These are phyloP conservation scores for Penicillium expansum DNA, from an alignment of 2,329 filamentous ascomycete species.

Conservation along the genomic window DNA sequence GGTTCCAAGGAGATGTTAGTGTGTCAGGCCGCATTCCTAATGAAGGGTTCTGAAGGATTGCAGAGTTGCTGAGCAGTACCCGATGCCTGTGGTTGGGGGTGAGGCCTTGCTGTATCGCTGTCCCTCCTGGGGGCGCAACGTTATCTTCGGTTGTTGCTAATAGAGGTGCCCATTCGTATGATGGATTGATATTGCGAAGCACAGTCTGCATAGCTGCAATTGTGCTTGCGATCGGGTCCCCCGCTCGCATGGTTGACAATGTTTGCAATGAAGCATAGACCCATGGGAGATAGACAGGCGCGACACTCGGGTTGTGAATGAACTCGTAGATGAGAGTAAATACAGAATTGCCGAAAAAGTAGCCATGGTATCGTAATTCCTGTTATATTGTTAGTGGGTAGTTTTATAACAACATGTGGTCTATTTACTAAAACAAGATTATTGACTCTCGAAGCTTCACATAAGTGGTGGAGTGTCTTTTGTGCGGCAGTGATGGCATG, in stretches of 20 bases:
- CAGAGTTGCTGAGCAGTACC: background rate
- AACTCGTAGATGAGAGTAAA: constrained; percentile 47
- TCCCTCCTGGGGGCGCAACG: background rate
- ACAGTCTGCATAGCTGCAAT: constrained; percentile 36
- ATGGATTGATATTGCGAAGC: constrained; percentile 31
- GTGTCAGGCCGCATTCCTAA: constrained; percentile 9
- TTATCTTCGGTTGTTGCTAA: background rate
- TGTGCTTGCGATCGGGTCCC: constrained; percentile 29
- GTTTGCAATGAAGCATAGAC: constrained; percentile 40
- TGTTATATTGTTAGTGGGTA: constrained; percentile 12
- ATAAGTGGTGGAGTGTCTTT: constrained; percentile 43
- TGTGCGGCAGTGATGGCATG: constrained; percentile 44
- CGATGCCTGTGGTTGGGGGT: background rate
- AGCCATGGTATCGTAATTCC: constrained; percentile 48
- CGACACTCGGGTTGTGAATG: constrained; percentile 39
- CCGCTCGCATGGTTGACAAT: constrained; percentile 37
- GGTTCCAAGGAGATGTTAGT: constrained; percentile 23
- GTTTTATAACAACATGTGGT: background rate
- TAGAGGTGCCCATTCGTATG: constrained; percentile 28
- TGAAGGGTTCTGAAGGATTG: background rate
- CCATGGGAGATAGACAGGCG: constrained; percentile 44
- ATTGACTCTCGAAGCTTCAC: constrained; percentile 42
- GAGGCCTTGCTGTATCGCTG: background rate
- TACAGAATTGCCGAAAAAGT: constrained; percentile 44
- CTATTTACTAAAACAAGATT: constrained; percentile 38